These are phyloP conservation scores for Suillus tomentosus DNA, from an alignment of 768 basidiomycete genomes.

Conservation along the genomic window DNA sequence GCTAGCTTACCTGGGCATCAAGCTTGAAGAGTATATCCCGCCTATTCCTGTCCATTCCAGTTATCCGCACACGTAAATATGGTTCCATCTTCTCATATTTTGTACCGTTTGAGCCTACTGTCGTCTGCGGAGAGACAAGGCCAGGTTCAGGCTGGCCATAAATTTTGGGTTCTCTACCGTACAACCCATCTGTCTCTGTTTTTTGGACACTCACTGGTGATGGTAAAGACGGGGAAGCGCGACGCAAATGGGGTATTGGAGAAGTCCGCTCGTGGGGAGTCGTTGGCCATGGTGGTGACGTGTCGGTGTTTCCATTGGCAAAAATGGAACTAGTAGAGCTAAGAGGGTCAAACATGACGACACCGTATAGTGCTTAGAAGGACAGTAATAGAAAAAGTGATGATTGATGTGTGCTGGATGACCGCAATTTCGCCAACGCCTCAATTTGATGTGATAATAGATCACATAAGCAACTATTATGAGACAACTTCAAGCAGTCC, in stretches of 20 bases:
- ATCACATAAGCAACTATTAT: slow-evolving; percentile 3
- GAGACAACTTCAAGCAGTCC: neutral
- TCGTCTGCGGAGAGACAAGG: slow-evolving; percentile 73
- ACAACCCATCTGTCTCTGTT: slow-evolving; percentile 56
- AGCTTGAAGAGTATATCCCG: slow-evolving; percentile 92
- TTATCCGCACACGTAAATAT: slow-evolving; percentile 87
- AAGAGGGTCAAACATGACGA: slow-evolving; percentile 73
- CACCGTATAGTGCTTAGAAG: neutral
- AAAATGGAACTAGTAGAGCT: slow-evolving; percentile 55
- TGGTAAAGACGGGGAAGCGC: slow-evolving; percentile 55
- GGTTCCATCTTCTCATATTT: slow-evolving; percentile 78
- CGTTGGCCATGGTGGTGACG: slow-evolving; percentile 74
- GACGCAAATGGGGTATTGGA: slow-evolving; percentile 70
- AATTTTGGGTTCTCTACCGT: slow-evolving; percentile 81
- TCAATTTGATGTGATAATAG: neutral
- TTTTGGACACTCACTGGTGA: slow-evolving; percentile 47
- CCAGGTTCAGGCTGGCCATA: slow-evolving; percentile 87
- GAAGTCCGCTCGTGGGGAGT: slow-evolving; percentile 74
- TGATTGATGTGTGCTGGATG: neutral
- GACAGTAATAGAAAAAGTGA: neutral
- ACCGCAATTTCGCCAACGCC: neutral
- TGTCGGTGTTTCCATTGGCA: slow-evolving; percentile 47
- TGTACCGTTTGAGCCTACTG: slow-evolving; percentile 64
- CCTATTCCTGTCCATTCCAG: slow-evolving; percentile 91
- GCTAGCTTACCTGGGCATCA: slow-evolving; percentile 83